These are phyloP conservation scores for Selaginella moellendorffii DNA, from an alignment of 75 land plant genomes.

Conservation along the genomic window DNA sequence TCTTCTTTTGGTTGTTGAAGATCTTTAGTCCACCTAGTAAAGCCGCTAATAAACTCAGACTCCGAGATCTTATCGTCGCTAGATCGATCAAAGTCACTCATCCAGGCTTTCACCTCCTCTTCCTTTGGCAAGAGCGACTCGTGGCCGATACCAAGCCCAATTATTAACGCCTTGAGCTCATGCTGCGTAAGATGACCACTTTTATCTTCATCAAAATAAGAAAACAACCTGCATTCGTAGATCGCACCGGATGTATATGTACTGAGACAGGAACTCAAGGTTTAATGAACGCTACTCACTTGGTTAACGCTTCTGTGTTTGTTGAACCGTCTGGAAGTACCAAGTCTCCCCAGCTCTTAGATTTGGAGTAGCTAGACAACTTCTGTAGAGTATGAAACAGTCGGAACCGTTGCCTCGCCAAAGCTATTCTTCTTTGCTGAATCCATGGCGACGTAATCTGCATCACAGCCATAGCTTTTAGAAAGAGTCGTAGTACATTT, in stretches of 20 bases:
- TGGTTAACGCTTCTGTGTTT: background rate
- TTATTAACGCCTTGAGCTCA: background rate
- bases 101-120: background rate
- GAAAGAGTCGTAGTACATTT: too few relatives aligned
- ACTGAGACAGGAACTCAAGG: too few relatives aligned
- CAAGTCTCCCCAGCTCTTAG: background rate
- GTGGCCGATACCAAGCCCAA: background rate
- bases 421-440: background rate
- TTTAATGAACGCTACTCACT: too few relatives aligned
- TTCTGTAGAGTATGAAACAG: background rate
- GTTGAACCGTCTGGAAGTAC: background rate
- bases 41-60: background rate
- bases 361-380: background rate
- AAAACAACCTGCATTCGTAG: background rate
- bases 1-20: background rate
- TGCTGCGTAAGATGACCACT: background rate
- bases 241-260: too few relatives aligned
- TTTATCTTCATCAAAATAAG: background rate
- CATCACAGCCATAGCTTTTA: too few relatives aligned
- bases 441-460: conserved; percentile 2
- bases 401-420: background rate
- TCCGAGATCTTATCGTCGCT: background rate
- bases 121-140: background rate
- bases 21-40: background rate
- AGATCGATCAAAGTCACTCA: background rate